Percentiles rank a stretch among this genome's conserved stretches.
Conservation (phyloP, 805 yeast genomes). For the Ogataea saltuana region DNA sequence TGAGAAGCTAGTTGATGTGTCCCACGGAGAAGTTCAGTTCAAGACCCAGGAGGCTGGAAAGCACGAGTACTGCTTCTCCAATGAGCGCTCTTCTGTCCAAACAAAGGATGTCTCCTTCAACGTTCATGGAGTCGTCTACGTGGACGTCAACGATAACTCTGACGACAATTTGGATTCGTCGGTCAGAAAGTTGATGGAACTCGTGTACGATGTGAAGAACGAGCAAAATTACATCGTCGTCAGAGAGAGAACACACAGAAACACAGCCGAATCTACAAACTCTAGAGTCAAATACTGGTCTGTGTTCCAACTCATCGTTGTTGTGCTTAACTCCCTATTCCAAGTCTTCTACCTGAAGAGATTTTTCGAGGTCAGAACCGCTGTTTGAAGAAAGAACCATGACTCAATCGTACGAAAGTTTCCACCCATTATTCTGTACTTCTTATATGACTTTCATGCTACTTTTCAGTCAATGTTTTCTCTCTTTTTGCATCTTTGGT, state of each 20-base stretch:
- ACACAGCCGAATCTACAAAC: slow-evolving; percentile 97
- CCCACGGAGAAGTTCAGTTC: slow-evolving; percentile 79
- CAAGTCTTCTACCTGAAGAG: slow-evolving; percentile 93
- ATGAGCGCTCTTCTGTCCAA: slow-evolving; percentile 68
- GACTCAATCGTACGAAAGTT: neutral
- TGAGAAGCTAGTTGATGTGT: slow-evolving; percentile 51
- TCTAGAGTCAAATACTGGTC: slow-evolving; percentile 99
- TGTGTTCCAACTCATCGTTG: slow-evolving; percentile 83
- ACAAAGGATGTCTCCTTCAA: slow-evolving; percentile 94
- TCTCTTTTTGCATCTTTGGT: slow-evolving; percentile 4
- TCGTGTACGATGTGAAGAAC: slow-evolving; percentile 84
- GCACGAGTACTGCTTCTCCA: slow-evolving; percentile 86
- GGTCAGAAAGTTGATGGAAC: slow-evolving; percentile 68
- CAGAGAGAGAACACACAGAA: slow-evolving; percentile 96
- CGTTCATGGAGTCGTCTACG: slow-evolving; percentile 88
- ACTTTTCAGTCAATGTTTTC: slow-evolving; percentile 3
- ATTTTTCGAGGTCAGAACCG: slow-evolving; percentile 92
- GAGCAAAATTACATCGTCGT: slow-evolving; percentile 92
- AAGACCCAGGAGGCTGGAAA: slow-evolving; percentile 70
- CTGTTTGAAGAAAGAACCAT: slow-evolving; percentile 49
- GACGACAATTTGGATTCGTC: slow-evolving; percentile 82
- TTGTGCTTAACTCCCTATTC: slow-evolving; percentile 82
- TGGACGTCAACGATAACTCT: slow-evolving; percentile 67
- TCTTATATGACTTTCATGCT: slow-evolving; percentile 5
- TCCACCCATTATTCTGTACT: slow-evolving; percentile 2